phyloP scores from a whole-genome alignment of 768 basidiomycete species.

The Tricholoma flavovirens region DNA sequence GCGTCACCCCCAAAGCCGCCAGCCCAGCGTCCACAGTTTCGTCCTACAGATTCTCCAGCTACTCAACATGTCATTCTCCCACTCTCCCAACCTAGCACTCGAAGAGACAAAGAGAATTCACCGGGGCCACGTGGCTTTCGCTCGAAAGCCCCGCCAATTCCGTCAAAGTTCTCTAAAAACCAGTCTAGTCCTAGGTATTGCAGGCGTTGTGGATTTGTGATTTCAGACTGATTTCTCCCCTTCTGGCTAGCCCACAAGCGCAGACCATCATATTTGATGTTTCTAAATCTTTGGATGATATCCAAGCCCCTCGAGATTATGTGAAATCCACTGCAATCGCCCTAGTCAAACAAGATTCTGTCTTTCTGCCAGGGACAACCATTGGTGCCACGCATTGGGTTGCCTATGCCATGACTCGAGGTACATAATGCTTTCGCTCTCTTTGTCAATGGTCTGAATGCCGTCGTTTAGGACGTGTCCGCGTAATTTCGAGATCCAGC shows the following conservation, averaged over 20 bases:
- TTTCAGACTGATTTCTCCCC: slow-evolving; percentile 5
- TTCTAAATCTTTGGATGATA: slow-evolving; percentile 62
- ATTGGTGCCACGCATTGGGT: slow-evolving; percentile 92
- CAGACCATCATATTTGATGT: slow-evolving; percentile 76
- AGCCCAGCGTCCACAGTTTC: slow-evolving; percentile 43
- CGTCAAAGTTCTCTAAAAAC: slow-evolving; percentile 40
- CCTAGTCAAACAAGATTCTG: slow-evolving; percentile 78
- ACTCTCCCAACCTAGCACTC: slow-evolving; percentile 20
- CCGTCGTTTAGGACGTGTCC: slow-evolving; percentile 56
- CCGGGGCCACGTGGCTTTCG: slow-evolving; percentile 51
- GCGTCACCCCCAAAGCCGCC: slow-evolving; percentile 62
- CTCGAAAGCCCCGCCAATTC: slow-evolving; percentile 30
- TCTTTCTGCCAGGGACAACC: slow-evolving; percentile 80
- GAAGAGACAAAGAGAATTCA: slow-evolving; percentile 68
- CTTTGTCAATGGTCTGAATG: background rate
- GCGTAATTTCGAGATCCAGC: slow-evolving; percentile 83
- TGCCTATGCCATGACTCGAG: slow-evolving; percentile 88
- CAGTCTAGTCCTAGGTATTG: slow-evolving; percentile 55
- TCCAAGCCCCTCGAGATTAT: slow-evolving; percentile 68
- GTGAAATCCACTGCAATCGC: slow-evolving; percentile 91
- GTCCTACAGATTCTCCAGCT: slow-evolving; percentile 46
- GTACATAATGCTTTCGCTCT: slow-evolving; percentile 23
- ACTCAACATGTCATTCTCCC: slow-evolving; percentile 32
- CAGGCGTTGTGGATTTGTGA: background rate
- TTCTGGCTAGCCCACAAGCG: slow-evolving; percentile 44